Evolutionary conservation across 495 filamentous ascomycete species (phyloP).

Genomic region (Usnea hakonensis): DNA sequence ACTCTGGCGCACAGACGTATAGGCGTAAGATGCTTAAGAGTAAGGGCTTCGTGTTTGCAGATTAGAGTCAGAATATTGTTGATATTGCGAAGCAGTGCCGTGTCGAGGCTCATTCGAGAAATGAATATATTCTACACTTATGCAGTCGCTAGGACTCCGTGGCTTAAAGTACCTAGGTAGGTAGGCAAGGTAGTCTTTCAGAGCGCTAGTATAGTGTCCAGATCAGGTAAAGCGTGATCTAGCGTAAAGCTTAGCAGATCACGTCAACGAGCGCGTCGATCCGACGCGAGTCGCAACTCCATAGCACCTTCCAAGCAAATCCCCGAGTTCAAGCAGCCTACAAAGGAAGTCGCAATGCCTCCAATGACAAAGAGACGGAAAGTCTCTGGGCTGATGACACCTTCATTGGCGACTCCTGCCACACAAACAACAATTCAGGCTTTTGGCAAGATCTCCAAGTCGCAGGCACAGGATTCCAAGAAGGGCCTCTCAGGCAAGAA

Average conservation of each 20-base stretch:
- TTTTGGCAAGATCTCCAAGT: conserved; percentile 24
- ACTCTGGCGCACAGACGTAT: background rate
- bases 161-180: too few species aligned
- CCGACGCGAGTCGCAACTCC: background rate
- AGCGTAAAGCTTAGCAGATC: conserved; percentile 1
- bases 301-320: background rate
- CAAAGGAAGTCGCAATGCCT: conserved; percentile 25
- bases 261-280: background rate
- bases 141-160: too few species aligned
- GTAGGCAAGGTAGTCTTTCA: too few species aligned
- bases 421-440: conserved; percentile 19
- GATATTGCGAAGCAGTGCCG: too few species aligned
- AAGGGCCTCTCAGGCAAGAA: conserved; percentile 1
- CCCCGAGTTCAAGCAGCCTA: background rate
- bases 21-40: too few species aligned
- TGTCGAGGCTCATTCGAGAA: too few species aligned
- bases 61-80: too few species aligned
- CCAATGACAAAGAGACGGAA: conserved; percentile 16
- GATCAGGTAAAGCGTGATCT: conserved; percentile 12
- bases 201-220: background rate
- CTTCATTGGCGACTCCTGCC: conserved; percentile 2
- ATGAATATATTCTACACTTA: too few species aligned
- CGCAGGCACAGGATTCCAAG: conserved; percentile 12
- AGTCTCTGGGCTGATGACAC: background rate
- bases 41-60: too few species aligned